Evolutionary conservation across 2,329 filamentous ascomycete species (phyloP).

Genomic region (Talaromyces sp.): DNA sequence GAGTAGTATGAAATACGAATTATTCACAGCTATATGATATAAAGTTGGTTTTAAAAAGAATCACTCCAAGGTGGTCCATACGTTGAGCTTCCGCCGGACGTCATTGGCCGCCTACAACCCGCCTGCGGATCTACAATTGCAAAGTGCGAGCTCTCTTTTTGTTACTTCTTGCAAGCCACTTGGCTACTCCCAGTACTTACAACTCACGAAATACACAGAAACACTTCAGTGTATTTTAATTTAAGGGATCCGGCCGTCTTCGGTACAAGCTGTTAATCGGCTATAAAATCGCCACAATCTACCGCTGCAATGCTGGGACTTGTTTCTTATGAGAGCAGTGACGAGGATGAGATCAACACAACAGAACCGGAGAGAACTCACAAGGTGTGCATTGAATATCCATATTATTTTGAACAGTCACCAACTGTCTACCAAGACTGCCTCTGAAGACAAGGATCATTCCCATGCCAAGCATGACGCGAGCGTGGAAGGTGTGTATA

Average conservation of each 20-base stretch:
- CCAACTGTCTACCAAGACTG: neutral
- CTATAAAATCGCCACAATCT: neutral
- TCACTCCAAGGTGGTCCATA: neutral
- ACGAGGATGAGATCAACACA: slow-evolving; percentile 36
- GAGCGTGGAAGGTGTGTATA: neutral
- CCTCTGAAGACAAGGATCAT: neutral
- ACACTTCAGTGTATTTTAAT: neutral
- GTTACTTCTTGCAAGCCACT: neutral
- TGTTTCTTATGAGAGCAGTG: slow-evolving; percentile 42
- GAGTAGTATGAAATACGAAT: neutral
- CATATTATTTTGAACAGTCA: neutral
- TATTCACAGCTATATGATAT: neutral
- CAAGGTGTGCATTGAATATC: slow-evolving; percentile 20
- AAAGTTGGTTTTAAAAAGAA: neutral
- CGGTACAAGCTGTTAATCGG: neutral
- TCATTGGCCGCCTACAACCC: neutral
- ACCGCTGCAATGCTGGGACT: slow-evolving; percentile 34
- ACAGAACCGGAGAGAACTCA: slow-evolving; percentile 11
- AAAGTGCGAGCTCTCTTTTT: neutral
- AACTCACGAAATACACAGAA: neutral
- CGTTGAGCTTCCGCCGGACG: neutral
- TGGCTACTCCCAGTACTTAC: neutral
- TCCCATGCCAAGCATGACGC: neutral
- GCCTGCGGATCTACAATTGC: neutral
- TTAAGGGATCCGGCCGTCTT: neutral